phyloP scores from a whole-genome alignment of 345 rosid species.

The Eucalyptus erythrocorys region DNA sequence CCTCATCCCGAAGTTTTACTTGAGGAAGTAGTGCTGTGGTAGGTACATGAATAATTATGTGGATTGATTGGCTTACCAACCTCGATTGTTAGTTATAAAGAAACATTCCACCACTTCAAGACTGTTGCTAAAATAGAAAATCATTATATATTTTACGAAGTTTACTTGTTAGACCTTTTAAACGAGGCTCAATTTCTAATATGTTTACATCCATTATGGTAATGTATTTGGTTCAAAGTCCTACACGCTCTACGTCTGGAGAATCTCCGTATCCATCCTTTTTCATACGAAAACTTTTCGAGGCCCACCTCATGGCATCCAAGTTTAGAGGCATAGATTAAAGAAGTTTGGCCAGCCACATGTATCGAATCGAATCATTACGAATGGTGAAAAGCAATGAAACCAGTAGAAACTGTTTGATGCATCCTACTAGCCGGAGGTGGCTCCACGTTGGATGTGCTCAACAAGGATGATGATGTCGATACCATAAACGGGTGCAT shows the following conservation, averaged over 20 bases:
- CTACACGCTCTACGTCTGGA: neutral
- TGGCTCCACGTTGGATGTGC: neutral
- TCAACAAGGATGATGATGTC: neutral
- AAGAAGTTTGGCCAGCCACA: neutral
- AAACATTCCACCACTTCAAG: neutral
- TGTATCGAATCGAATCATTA: neutral
- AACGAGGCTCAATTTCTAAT: neutral
- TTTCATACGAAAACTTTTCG: neutral
- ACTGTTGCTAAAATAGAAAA: neutral
- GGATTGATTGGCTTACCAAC: neutral
- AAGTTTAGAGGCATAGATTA: neutral
- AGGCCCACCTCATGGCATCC: neutral
- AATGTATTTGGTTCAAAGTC: neutral
- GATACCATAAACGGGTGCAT: neutral
- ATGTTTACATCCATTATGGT: neutral
- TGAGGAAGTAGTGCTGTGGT: neutral
- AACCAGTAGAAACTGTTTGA: neutral
- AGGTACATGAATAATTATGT: neutral
- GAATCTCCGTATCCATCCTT: neutral
- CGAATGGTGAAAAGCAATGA: neutral
- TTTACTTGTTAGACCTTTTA: neutral
- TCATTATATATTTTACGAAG: neutral
- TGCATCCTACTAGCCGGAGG: neutral
- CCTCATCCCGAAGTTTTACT: neutral
- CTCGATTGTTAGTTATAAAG: neutral